Conservation (phyloP, 768 basidiomycete species). For the Mycena epipterygia region DNA sequence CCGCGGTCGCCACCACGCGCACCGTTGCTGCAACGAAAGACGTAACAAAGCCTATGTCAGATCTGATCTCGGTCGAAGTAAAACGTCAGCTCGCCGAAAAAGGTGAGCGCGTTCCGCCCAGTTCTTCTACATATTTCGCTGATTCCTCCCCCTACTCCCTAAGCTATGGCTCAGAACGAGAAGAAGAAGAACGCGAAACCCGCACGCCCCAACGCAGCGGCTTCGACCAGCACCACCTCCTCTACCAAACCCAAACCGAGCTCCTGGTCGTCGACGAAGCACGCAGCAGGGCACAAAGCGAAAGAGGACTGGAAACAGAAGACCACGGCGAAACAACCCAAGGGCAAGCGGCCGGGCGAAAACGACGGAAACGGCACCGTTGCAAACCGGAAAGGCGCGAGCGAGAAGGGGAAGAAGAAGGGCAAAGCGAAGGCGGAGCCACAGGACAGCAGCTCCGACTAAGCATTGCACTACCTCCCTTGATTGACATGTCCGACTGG, state of each 20-base stretch:
- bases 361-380: not conserved
- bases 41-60: not conserved
- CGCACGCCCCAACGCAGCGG: not conserved
- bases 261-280: not conserved
- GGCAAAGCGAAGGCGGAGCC: not conserved
- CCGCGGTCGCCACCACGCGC: not conserved
- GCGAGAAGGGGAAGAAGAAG: not conserved
- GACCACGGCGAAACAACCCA: not conserved
- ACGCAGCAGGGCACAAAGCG: not conserved
- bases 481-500: too few relatives aligned
- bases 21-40: not conserved
- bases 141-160: not conserved
- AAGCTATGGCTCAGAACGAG: not conserved
- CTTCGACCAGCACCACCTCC: not conserved
- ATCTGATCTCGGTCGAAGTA: not conserved
- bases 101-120: not conserved
- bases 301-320: not conserved
- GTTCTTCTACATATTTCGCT: not conserved
- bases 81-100: not conserved
- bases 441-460: not conserved
- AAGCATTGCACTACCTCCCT: too few relatives aligned
- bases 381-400: not conserved
- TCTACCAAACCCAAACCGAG: not conserved
- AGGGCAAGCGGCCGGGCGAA: not conserved
- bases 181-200: not conserved